A percentile compares a stretch with the other conserved stretches of the same genome.
phyloP scores from a whole-genome alignment of 805 yeast genomes.

The Kluyveromyces aestuarii region DNA sequence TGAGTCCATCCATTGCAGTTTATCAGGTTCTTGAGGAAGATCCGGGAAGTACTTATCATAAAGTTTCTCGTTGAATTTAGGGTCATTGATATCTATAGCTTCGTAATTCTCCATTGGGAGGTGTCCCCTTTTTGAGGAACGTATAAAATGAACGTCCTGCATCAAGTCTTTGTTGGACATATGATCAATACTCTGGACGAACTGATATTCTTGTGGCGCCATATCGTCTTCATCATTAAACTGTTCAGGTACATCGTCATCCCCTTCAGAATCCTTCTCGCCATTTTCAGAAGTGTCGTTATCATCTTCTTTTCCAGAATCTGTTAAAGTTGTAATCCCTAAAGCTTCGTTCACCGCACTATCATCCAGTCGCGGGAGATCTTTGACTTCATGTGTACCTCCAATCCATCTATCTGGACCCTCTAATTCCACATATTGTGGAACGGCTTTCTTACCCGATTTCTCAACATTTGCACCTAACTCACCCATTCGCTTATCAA shows the following conservation, averaged over 20 bases:
- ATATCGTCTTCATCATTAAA: constrained; percentile 39
- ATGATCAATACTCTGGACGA: constrained; percentile 37
- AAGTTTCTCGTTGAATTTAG: constrained; percentile 66
- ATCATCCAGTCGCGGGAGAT: constrained; percentile 20
- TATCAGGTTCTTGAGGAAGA: constrained; percentile 70
- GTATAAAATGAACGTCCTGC: constrained; percentile 55
- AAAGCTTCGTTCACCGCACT: constrained; percentile 23
- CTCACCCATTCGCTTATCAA: constrained; percentile 42
- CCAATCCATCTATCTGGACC: constrained; percentile 32
- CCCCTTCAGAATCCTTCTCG: constrained; percentile 29
- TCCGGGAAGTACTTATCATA: constrained; percentile 87
- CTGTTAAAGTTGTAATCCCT: constrained; percentile 7
- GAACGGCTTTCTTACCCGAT: constrained; percentile 8
- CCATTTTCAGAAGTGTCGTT: constrained; percentile 13
- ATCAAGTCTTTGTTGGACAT: constrained; percentile 35
- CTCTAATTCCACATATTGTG: constrained; percentile 28
- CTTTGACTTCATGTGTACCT: constrained; percentile 16
- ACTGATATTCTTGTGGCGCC: constrained; percentile 41
- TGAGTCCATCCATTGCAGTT: constrained; percentile 87
- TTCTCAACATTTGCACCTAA: constrained; percentile 15
- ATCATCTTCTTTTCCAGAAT: constrained; percentile 6
- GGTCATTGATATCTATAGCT: constrained; percentile 57
- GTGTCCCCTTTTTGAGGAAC: constrained; percentile 14
- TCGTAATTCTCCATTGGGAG: constrained; percentile 23
- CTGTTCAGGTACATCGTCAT: constrained; percentile 3